Conservation (phyloP, 2,329 filamentous ascomycete species). For the Dothidotthia symphoricarpi region DNA sequence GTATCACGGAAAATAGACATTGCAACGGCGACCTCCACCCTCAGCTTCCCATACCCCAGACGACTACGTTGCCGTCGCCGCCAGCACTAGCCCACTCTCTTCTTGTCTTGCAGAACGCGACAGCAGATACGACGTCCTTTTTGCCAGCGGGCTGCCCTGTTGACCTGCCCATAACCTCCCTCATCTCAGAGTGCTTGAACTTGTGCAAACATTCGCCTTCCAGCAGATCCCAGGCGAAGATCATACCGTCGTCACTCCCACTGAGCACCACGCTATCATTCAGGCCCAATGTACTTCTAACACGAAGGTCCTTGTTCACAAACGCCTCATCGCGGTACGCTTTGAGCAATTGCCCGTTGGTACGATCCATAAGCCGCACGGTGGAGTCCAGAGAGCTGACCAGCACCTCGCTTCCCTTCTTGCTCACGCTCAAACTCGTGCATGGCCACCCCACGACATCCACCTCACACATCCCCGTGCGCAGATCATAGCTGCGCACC, state of each 20-base stretch:
- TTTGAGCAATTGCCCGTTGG: conserved; percentile 69
- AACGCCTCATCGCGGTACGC: conserved; percentile 61
- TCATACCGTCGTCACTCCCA: conserved; percentile 73
- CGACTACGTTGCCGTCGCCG: conserved; percentile 47
- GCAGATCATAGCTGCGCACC: conserved; percentile 77
- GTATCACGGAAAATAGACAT: too few relatives aligned
- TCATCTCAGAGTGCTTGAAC: conserved; percentile 50
- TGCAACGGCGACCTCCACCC: too few relatives aligned
- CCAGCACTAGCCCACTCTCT: conserved; percentile 52
- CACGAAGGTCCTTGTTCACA: conserved; percentile 68
- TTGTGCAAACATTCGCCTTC: conserved; percentile 66
- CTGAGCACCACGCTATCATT: conserved; percentile 75
- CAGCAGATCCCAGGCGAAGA: conserved; percentile 83
- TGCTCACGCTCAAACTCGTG: conserved; percentile 71
- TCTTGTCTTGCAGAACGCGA: conserved; percentile 48
- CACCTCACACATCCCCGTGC: conserved; percentile 63
- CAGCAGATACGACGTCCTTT: conserved; percentile 49
- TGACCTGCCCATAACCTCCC: conserved; percentile 26
- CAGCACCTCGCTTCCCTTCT: conserved; percentile 71
- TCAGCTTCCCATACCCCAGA: conserved; percentile 30
- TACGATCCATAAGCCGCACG: conserved; percentile 77
- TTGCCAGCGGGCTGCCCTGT: conserved; percentile 37
- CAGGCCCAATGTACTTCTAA: conserved; percentile 72
- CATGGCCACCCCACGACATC: conserved; percentile 54
- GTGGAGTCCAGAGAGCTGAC: conserved; percentile 74